Evolutionary conservation across 306 rosid species (phyloP).

Genomic region (Benincasa hispida): DNA sequence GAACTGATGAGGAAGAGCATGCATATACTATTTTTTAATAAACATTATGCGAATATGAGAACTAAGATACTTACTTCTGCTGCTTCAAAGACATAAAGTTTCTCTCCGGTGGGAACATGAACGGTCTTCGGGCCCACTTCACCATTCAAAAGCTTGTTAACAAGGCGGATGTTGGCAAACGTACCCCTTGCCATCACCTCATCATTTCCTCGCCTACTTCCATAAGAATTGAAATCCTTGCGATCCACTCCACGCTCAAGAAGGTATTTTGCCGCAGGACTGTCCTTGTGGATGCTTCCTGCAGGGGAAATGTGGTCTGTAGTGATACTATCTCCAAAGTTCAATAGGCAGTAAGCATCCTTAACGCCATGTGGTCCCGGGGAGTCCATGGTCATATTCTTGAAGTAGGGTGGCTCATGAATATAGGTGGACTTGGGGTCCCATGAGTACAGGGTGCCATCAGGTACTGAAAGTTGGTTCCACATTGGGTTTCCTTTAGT

Average conservation of each 20-base stretch:
- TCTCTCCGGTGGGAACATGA: constrained; percentile 80
- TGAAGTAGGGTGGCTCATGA: constrained; percentile 92
- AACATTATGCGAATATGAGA: constrained; percentile 1
- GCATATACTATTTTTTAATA: neutral
- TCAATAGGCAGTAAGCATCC: constrained; percentile 83
- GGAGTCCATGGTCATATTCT: constrained; percentile 73
- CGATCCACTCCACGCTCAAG: constrained; percentile 66
- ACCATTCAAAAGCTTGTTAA: constrained; percentile 82
- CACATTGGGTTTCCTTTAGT: constrained; percentile 80
- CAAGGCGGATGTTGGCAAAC: constrained; percentile 81
- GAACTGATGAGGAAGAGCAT: neutral
- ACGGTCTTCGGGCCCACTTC: constrained; percentile 84
- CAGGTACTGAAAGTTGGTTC: constrained; percentile 62
- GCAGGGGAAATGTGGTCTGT: constrained; percentile 98
- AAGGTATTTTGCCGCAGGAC: constrained; percentile 85
- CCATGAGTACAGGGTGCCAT: constrained; percentile 61
- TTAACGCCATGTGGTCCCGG: constrained; percentile 76
- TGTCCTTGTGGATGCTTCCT: constrained; percentile 86
- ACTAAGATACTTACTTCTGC: constrained; percentile 47
- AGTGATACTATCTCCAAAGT: constrained; percentile 86
- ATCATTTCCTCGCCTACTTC: constrained; percentile 92
- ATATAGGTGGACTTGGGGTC: constrained; percentile 81
- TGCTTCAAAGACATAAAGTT: constrained; percentile 65
- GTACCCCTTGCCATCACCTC: constrained; percentile 97
- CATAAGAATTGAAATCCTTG: constrained; percentile 89